Evolutionary conservation across 768 basidiomycete species (phyloP).

Genomic region (Russula emetica): DNA sequence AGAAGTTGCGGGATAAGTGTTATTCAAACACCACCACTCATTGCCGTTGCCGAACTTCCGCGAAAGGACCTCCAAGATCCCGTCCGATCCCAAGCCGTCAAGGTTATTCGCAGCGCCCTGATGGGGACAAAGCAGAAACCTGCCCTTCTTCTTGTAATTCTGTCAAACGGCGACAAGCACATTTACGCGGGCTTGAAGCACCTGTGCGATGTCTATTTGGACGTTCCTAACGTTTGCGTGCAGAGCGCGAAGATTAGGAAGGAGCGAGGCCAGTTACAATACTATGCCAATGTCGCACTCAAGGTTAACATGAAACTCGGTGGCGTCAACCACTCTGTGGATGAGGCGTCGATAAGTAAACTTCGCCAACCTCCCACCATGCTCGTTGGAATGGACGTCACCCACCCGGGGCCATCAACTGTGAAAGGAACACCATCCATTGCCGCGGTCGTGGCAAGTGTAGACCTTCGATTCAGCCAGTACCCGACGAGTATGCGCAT

Average conservation of each 20-base stretch:
- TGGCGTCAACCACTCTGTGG: slow-evolving; percentile 49
- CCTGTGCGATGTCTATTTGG: slow-evolving; percentile 48
- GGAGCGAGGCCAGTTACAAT: slow-evolving; percentile 51
- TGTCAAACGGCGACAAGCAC: slow-evolving; percentile 45
- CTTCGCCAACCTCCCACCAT: slow-evolving; percentile 43
- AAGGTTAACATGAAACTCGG: slow-evolving; percentile 56
- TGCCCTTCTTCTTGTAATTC: slow-evolving; percentile 43
- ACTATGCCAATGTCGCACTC: slow-evolving; percentile 52
- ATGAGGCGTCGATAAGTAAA: slow-evolving; percentile 38
- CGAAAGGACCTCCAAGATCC: slow-evolving; percentile 50
- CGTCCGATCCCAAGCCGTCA: slow-evolving; percentile 48
- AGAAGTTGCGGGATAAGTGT: slow-evolving; percentile 57
- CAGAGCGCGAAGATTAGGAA: slow-evolving; percentile 69
- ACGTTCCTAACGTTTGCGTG: slow-evolving; percentile 63
- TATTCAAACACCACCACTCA: slow-evolving; percentile 36
- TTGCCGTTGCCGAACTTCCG: slow-evolving; percentile 47
- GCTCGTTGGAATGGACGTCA: slow-evolving; percentile 61
- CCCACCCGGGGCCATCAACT: slow-evolving; percentile 75
- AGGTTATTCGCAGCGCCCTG: slow-evolving; percentile 42
- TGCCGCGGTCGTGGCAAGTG: slow-evolving; percentile 51
- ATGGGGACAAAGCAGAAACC: slow-evolving; percentile 41
- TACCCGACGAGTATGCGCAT: slow-evolving; percentile 50
- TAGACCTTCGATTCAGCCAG: slow-evolving; percentile 44
- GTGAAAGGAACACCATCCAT: slow-evolving; percentile 51
- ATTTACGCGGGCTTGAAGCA: slow-evolving; percentile 52